Evolutionary conservation across 2,329 filamentous ascomycete species (phyloP), one percentile per base, ranked within the genome.

Genomic region (Apiospora malaysiana): DNA sequence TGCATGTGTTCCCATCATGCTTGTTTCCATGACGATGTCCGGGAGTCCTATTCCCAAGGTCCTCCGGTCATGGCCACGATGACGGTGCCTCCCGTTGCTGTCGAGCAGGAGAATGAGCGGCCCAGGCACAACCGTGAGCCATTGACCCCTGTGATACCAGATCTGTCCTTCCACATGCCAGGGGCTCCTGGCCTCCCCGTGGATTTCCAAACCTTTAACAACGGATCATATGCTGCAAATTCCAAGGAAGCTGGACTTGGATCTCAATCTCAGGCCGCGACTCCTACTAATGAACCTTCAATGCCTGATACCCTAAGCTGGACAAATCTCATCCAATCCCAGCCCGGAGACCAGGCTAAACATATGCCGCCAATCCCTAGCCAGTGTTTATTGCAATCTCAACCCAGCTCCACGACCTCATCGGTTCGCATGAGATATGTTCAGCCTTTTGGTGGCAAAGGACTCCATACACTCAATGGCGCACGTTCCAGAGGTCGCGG

Each of bases 1-100:
- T 90, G 88, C 80, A 90, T 90, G 88, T 90, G 88, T 76, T 86
- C 86, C 69, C 88, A 90, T 74, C 88, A 90, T 78, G 88, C 88
- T 69, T 90, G 88, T 78, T 90, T 84, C 72, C 88, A 90, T 72
- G 88, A 90, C 77, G 83, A 89, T 74, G 79, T 76, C 40, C 79
- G 79, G 70, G 72, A 78, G 66, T 71, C 74, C 2, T 43, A 78
- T 66, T 71, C 74, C 1, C 67, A 49, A 47, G 37, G 25, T 8
- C 46, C 45, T 68, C 45, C 46, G 73, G 66, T 76, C 68, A 69
- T 74, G 27, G 47, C 77, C 63, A 72, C 21, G 9, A n/a, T 78
- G 49, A 72, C 21, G 9, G 12, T 78, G 49, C 73, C 78, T 69
- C 74, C 78, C 27, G 71, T 75, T 47, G 70, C 49, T 65, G 23